Base-by-base conservation (phyloP, 2,329 filamentous ascomycete genomes). In the Fusarium floridanum region DNA sequence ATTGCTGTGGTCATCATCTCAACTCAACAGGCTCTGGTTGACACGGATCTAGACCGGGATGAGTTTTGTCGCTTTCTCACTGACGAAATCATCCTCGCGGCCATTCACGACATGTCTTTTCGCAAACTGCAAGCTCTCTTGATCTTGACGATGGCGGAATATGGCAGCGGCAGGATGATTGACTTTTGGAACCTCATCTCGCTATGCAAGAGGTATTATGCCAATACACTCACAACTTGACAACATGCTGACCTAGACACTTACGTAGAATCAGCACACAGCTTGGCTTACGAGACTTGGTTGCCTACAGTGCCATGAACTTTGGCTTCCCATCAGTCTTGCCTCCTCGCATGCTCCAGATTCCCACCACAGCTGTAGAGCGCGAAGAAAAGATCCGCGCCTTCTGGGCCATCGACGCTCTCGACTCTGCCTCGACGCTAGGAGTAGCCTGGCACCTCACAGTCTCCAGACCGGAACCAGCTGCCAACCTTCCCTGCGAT, bases 311-410 rank as follows among this genome's bases (percentile, higher is more conserved):
- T 20, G 65, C 55, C 39, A 66, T 66, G 24, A 69, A 69, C 39
- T 69, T 61, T 34, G 57, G 62, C 34, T 61, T 69, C 20, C 63
- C 67, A 2, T 61, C 62, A 2, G 39, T 66, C 5, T 14, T 66
- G 3, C 67, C 67, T 3, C 67, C 67, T 9, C 55, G 67, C 10
- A 69, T 69, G 67, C 39, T 69, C 0, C 41, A 29, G 3, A 55
- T 62, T 3, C 67, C 67, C 0, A 45, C 57, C 4, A 69, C 56
- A 1, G 56, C 63, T 1, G 67, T 69, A 1, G 67, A 69, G 4
- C 45, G 67, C 2, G 67, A 69, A 22, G 67, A 69, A 24, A 69
- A 69, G 37, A 69, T 66, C 6, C 67, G 67, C 0, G 67, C 67
- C 12, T 69, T 69, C 14, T 69, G 67, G 67, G 67, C 63, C 6